Evolutionary conservation across 192 early-diverging fungal species (phyloP), one percentile per base, ranked within the genome.

Genomic region (Spinellus fusiger): DNA sequence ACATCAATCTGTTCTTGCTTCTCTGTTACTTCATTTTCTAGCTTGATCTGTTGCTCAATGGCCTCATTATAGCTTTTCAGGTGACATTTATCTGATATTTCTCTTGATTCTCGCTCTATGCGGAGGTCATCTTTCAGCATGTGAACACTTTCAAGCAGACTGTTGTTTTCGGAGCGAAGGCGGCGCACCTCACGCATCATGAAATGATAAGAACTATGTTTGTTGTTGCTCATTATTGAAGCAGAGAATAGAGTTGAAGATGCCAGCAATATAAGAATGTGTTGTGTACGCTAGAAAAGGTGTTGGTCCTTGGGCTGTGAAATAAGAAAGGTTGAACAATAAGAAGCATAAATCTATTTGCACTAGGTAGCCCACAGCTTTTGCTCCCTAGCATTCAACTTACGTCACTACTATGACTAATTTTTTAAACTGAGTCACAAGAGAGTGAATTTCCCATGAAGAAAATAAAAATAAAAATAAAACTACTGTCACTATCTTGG

Each of bases 121-220:
- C 57, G 56, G 0, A 73, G 22, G 25, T 73, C 71, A 10, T 56
- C 50, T 54, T 61, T 61, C 3, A 68, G 49, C 0, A 73, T 48
- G 20, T 51, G 23, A 20, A 73, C 56, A 16, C 61, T 63, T 12
- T 37, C 38, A 34, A 44, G 54, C 5, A 73, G 33, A 15, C 44
- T 37, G 0, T 49, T 62, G 56, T 73, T 73, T 46, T 73, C 71
- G 25, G 50, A 28, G 6, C 58, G 61, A 15, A 73, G 29, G 20
- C 66, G 61, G 18, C 66, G 61, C 16, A 73, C 55, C 52, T 73
- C 71, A 25, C 71, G 65, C 1, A 56, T 7, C 12, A 73, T 20
- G 10, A 44, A 37, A 27, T 60, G 34, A 31, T 61, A 52, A 5
- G 65, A 60, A 15, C 20, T 44, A n/a, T 66, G 48, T n/a, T 61